Conservation (phyloP, 2,329 filamentous ascomycete genomes). For the Blastomyces emzantsi region DNA sequence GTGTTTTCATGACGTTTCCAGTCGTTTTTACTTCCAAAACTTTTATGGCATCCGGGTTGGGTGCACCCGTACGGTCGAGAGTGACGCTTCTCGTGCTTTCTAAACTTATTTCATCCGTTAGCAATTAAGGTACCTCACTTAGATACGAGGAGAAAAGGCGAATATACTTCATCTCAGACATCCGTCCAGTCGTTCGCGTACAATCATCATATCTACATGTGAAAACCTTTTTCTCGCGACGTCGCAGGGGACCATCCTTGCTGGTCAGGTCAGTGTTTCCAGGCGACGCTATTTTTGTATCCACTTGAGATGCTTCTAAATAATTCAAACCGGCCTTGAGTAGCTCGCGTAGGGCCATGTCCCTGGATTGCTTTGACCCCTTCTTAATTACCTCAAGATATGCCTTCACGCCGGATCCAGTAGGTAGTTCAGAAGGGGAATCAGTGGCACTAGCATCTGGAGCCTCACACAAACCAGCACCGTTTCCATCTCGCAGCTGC, state of each 20-base stretch:
- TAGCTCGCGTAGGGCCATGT: slow-evolving; percentile 26
- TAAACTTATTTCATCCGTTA: slow-evolving; percentile 28
- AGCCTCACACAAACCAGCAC: not conserved
- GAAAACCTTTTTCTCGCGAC: slow-evolving; percentile 21
- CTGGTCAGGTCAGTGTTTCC: not conserved
- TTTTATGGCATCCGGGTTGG: slow-evolving; percentile 56
- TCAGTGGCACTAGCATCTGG: not conserved
- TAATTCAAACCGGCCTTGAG: slow-evolving; percentile 17
- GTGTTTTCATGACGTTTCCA: slow-evolving; percentile 85
- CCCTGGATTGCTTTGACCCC: slow-evolving; percentile 13
- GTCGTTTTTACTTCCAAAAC: slow-evolving; percentile 87
- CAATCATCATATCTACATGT: slow-evolving; percentile 24
- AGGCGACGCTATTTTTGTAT: not conserved
- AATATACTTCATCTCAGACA: slow-evolving; percentile 32
- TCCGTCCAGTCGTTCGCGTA: slow-evolving; percentile 25
- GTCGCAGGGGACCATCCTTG: not conserved
- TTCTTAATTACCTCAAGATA: slow-evolving; percentile 15
- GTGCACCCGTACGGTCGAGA: slow-evolving; percentile 76
- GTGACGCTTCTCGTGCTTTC: slow-evolving; percentile 80
- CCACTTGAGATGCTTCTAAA: not conserved
- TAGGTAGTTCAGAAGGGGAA: not conserved
- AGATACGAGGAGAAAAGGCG: not conserved
- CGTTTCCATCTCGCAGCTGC: slow-evolving; percentile 17
- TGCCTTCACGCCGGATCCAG: not conserved
- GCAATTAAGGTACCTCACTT: not conserved